These are phyloP conservation scores for Sarcomyxa edulis DNA, from an alignment of 768 basidiomycete genomes.

Conservation along the genomic window DNA sequence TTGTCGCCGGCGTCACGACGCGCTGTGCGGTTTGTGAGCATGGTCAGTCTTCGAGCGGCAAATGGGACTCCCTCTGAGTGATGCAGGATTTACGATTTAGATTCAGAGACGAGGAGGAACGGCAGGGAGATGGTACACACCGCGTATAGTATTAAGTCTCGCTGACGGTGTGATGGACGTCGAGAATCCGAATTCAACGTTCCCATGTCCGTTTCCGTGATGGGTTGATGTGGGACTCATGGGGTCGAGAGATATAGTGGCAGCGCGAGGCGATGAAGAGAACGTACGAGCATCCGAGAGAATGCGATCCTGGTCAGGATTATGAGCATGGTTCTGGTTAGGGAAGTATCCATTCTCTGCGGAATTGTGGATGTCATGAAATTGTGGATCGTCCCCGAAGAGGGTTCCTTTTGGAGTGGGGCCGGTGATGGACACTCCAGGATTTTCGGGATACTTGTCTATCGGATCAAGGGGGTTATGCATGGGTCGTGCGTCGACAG, in stretches of 20 bases:
- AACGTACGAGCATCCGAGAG: slow-evolving; percentile 23
- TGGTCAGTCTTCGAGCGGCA: slow-evolving; percentile 26
- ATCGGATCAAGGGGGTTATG: slow-evolving; percentile 5
- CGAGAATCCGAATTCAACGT: neutral
- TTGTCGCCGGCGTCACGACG: no score
- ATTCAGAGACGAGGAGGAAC: neutral
- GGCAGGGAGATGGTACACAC: slow-evolving; percentile 5
- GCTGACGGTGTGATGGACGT: slow-evolving; percentile 8
- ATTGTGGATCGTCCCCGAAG: no score
- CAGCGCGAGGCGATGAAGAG: slow-evolving; percentile 27
- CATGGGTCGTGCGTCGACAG: slow-evolving; percentile 11
- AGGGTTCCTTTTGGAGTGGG: no score
- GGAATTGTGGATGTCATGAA: no score
- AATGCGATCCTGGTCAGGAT: slow-evolving; percentile 11
- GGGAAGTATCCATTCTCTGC: no score
- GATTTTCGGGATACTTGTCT: no score
- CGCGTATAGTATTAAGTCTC: slow-evolving; percentile 6
- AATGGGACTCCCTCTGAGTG: slow-evolving; percentile 18
- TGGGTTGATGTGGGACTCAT: slow-evolving; percentile 6
- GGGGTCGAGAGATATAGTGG: slow-evolving; percentile 18
- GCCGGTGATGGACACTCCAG: no score
- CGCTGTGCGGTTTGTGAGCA: slow-evolving; percentile 16
- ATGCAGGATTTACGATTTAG: neutral
- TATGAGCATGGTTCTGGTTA: no score
- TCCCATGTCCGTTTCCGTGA: no score